Evolutionary conservation across 257 asterid genomes (phyloP), one percentile per base, ranked within the genome.

Genomic region (Solanum arcanum): DNA sequence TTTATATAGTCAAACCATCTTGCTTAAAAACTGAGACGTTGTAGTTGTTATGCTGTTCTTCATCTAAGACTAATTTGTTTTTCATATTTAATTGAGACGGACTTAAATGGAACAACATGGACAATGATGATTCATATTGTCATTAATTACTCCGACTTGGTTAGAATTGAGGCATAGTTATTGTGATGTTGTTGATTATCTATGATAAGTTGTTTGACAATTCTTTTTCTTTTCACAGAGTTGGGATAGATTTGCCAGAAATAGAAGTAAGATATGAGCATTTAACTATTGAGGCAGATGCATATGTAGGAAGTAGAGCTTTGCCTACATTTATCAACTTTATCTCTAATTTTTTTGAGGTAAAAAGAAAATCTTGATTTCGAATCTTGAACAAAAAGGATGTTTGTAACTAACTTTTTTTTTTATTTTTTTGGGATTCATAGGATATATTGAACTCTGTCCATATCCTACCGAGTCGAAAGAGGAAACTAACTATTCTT

Each of bases 401-500:
- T 44, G 15, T 44, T 25, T 77, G 39, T 42, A 13, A 76, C 23
- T 23, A 25, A 44, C 62, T n/a, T 42, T 42, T 42, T 42, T 2
- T 20, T 9, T 23, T 33, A 5, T 76, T 10, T 2, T 12, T 12
- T 75, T 39, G 23, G 60, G 83, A 7, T 76, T 76, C 37, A 42
- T 44, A 78, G 84, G 33, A 35, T 27, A 46, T 78, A 4, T 46
- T 78, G 84, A 78, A 7, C 75, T 91, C 90, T 39, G 91, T 93
- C 44, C 93, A 90, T 44, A 66, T 93, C 23, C 89, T 91, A 41
- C 91, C 93, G 1, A 93, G 90, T 64, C 87, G 90, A 49, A 94
- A 93, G 88, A 93, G 90, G 86, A 92, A 93, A 0, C 88, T 94
- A 21, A 89, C 95, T 2, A 94, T 94, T 21, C 92, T 94, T 6